Evolutionary conservation across 1,284 basidiomycete species (phyloP).

Genomic region (Fomes fomentarius): DNA sequence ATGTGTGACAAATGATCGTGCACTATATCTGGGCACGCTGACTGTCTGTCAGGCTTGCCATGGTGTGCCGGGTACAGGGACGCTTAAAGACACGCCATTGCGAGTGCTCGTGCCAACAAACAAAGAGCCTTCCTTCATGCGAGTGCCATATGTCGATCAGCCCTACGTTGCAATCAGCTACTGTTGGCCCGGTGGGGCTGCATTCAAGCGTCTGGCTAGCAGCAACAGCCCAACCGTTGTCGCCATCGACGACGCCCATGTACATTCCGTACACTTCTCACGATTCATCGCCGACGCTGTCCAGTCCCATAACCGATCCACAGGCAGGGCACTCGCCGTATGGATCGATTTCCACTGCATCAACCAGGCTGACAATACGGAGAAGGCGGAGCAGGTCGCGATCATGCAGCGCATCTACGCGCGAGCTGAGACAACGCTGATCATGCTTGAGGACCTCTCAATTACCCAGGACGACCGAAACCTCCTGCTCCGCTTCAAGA

Average conservation of each 20-base stretch:
- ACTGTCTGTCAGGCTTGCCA: constrained; percentile 20
- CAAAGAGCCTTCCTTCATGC: background rate
- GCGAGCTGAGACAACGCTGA: constrained; percentile 7
- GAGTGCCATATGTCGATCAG: constrained; percentile 11
- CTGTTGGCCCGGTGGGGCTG: constrained; percentile 10
- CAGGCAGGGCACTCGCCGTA: background rate
- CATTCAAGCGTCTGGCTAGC: background rate
- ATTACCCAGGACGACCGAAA: constrained; percentile 1
- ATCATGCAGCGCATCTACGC: constrained; percentile 20
- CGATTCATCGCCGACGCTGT: constrained; percentile 11
- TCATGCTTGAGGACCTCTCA: constrained; percentile 17
- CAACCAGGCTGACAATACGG: constrained; percentile 7
- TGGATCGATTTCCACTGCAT: constrained; percentile 23
- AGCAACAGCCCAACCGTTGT: constrained; percentile 5
- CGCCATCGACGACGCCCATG: background rate
- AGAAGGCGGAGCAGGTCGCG: constrained; percentile 19
- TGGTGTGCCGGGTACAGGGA: background rate
- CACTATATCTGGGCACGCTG: too few relatives aligned
- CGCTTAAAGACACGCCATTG: constrained; percentile 2
- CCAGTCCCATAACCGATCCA: constrained; percentile 1
- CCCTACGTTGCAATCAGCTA: constrained; percentile 20
- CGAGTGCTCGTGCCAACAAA: constrained; percentile 5
- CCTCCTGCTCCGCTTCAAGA: background rate
- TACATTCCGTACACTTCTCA: constrained; percentile 14
- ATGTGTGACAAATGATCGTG: too few relatives aligned